Base-by-base conservation (phyloP, 768 basidiomycete genomes). In the Hypholoma sublateritium region DNA sequence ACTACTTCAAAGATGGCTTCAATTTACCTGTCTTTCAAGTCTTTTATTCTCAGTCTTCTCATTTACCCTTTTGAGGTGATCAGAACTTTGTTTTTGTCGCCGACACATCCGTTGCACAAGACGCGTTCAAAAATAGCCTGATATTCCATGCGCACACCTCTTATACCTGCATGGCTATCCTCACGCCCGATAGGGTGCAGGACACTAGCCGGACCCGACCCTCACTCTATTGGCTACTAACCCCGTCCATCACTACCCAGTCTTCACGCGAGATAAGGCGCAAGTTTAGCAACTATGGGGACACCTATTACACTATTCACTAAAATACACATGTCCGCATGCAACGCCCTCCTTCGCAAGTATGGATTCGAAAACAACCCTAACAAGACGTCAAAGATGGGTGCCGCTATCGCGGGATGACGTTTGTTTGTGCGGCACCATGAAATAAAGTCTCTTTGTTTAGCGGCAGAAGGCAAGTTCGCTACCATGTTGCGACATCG, bases 111-210 rank as follows among this genome's bases (percentile, higher is more conserved):
- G 24, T 53, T 24, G 41, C 50, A 53, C 37, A 28, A 17, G 36
- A 43, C 24, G 36, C 50, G 39, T 47, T 39, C 51, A 57, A 49
- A 50, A 50, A 53, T 52, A 53, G 50, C 39, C 13, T 24, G 45
- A n/a, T 56, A 59, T 50, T 56, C 56, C 56, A 59, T 62, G 62
- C 25, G 54, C 50, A 35, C 16, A 19, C 13, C 16, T 14, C 34
- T 22, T 28, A 12, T n/a, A 24, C 22, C 53, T 55, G 57, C 59
- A 54, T 56, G 57, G 57, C 50, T 28, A 7, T 56, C 46, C 57
- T 49, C 59, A 63, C 62, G 62, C 41, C 45, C 14, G 59, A 60
- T 63, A 60, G 62, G 62, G 49, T 50, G 54, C 24, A 46, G 19
- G 42, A 53, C 12, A 16, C 53, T 57, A 46, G 37, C 59, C 59